Base-by-base conservation (phyloP, 495 filamentous ascomycete genomes). In the Penicillium waksmanii region DNA sequence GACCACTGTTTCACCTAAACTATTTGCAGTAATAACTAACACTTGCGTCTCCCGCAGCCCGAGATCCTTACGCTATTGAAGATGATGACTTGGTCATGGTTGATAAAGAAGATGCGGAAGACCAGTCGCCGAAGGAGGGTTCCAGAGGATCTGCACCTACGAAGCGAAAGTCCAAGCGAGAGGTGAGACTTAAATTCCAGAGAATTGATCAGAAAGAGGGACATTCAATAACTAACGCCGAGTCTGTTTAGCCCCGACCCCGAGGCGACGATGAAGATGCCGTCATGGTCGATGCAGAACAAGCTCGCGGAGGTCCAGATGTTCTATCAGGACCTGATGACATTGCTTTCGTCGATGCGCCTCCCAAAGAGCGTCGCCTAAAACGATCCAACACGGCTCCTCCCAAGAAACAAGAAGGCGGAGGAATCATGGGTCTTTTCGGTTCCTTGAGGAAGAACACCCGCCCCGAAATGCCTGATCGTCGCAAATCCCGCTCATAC, bases 301-400 rank as follows among this genome's bases (percentile, higher is more conserved):
- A 71, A 57, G 66, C 67, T 27, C 71, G 65, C 17, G 70, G 65
- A 21, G 70, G 57, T 15, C 71, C 77, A 51, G 73, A 79, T 25
- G 66, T 80, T 8, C 47, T 71, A 17, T 76, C 74, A 34, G 78
- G 79, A 2, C 75, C 78, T 8, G 81, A 92, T 88, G 85, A 88
- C 85, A 35, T 83, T 87, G 66, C 92, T 81, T 66, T 80, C 89
- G 66, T 96, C 81, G 96, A 88, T 84, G 72, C 82, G 80, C 71
- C 84, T 84, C 66, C 85, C 74, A 36, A 78, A 87, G 61, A 96
- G 87, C 73, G 76, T 25, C 75, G 80, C 8, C 52, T 73, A 18
- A 80, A 79, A 47, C 79, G 77, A 21, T 67, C 78, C 5, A 74
- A 63, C 40, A 76, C 80, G n/a, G 69, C 63, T 13, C 68, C 63